phyloP scores from a whole-genome alignment of 2,329 filamentous ascomycete genomes.

The Nemania abortiva region DNA sequence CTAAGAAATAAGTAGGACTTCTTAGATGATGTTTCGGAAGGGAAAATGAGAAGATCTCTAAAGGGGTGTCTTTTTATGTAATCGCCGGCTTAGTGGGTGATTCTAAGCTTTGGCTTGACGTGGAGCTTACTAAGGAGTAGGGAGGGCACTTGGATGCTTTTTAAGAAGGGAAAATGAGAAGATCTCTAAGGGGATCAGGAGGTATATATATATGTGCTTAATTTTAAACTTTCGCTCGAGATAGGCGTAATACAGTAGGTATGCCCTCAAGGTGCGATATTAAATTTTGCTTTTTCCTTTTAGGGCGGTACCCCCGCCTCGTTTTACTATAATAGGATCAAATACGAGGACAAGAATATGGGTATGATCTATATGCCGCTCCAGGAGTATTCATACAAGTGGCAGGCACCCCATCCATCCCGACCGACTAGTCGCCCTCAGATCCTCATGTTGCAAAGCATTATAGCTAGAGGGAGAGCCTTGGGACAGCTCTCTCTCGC shows the following conservation, averaged over 20 bases:
- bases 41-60: constrained; percentile 17
- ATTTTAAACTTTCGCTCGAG: constrained; percentile 25
- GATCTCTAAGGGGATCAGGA: constrained; percentile 26
- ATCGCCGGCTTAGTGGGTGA: constrained; percentile 15
- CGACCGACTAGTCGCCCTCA: constrained; percentile 4
- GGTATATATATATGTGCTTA: constrained; percentile 24
- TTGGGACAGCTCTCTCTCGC: constrained; percentile 5
- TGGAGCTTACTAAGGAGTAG: too few relatives aligned
- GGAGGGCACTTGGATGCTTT: too few relatives aligned
- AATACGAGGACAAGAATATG: background rate
- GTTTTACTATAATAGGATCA: constrained; percentile 1
- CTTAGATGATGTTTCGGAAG: constrained; percentile 18
- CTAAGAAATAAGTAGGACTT: constrained; percentile 2
- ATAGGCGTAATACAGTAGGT: constrained; percentile 26
- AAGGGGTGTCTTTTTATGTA: constrained; percentile 14
- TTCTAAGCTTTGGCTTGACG: too few relatives aligned
- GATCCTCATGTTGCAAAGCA: constrained; percentile 8
- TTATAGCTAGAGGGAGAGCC: constrained; percentile 7
- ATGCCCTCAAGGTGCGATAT: constrained; percentile 2
- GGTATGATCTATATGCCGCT: background rate
- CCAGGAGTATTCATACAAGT: constrained; percentile 6
- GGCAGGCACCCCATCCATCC: background rate
- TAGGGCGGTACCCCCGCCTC: constrained; percentile 1
- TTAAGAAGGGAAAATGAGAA: constrained; percentile 22
- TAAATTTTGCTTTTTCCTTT: constrained; percentile 7